Evolutionary conservation across 2,329 filamentous ascomycete species (phyloP), one percentile per base, ranked within the genome.

Genomic region (Teratosphaeria nubilosa): DNA sequence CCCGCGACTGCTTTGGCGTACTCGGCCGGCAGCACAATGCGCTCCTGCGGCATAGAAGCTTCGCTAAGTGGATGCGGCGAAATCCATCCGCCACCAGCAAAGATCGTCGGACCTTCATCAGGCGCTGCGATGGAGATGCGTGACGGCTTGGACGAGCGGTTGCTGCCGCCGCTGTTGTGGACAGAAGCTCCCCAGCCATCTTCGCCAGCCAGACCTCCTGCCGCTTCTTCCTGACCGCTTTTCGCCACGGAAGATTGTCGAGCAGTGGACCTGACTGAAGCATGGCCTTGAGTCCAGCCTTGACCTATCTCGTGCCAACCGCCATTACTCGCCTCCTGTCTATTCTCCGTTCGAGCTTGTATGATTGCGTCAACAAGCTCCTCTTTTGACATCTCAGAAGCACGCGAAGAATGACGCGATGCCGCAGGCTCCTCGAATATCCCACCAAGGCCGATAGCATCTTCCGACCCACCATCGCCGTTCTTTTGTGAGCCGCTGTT

Each of bases 81-180:
- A 48, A 71, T 70, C 69, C 69, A 71, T 51, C 69, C 69, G 53
- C 61, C 62, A 48, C 69, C 69, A 5, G 69, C 69, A 41, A 68
- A 70, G 20, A 68, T 59, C 11, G 66, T 68, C 7, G 61, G 55
- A 20, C 45, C 25, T 34, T 57, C 24, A 3, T 48, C 53, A 6
- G n/a, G 41, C n/a, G 52, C 25, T 25, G 56, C 22, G 37, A 56
- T 25, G 5, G 25, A n/a, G 9, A 30, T 22, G 6, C 51, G 3
- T 30, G 25, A 30, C 6, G 51, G 51, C 20, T 13, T 53, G 5
- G 51, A 53, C 13, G 51, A 30, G 51, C 51, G 13, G 30, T 14
- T 30, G 51, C 51, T 56, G 16, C 16, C 30, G 45, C 13, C 51
- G 25, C 27, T 27, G 54, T 16, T 41, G 53, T 25, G 53, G 13